These are phyloP conservation scores for Apiospora koreana DNA, from an alignment of 2,329 filamentous ascomycete species.

Conservation along the genomic window DNA sequence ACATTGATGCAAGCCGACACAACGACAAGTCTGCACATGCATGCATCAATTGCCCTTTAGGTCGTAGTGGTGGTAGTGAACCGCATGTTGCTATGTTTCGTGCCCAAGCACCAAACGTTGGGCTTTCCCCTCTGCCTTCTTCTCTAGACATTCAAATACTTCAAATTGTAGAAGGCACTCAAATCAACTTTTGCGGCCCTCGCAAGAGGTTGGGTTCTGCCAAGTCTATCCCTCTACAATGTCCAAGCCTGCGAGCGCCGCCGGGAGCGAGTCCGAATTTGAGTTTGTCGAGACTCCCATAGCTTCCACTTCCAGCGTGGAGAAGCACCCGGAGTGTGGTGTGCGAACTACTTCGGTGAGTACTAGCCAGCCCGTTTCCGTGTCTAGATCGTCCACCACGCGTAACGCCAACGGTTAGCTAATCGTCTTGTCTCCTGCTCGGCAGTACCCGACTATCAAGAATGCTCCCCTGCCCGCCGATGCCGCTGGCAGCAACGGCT, in stretches of 20 bases:
- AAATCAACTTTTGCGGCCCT: neutral
- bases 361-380: conserved; percentile 14
- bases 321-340: conserved; percentile 55
- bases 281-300: conserved; percentile 65
- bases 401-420: neutral
- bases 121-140: neutral
- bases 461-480: conserved; percentile 94
- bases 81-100: neutral
- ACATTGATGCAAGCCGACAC: neutral
- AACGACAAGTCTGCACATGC: neutral
- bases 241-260: conserved; percentile 42
- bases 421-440: conserved; percentile 12
- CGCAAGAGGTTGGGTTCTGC: neutral
- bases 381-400: neutral
- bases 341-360: conserved; percentile 57
- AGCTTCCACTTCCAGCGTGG: conserved; percentile 48
- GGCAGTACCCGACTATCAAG: conserved; percentile 82
- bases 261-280: conserved; percentile 55
- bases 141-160: neutral
- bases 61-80: neutral
- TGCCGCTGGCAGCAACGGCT: conserved; percentile 77
- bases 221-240: conserved; percentile 35
- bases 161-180: neutral
- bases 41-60: neutral
- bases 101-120: neutral